Evolutionary conservation across 768 basidiomycete species (phyloP), one percentile per base, ranked within the genome.

Genomic region (Hypsizygus marmoreus): DNA sequence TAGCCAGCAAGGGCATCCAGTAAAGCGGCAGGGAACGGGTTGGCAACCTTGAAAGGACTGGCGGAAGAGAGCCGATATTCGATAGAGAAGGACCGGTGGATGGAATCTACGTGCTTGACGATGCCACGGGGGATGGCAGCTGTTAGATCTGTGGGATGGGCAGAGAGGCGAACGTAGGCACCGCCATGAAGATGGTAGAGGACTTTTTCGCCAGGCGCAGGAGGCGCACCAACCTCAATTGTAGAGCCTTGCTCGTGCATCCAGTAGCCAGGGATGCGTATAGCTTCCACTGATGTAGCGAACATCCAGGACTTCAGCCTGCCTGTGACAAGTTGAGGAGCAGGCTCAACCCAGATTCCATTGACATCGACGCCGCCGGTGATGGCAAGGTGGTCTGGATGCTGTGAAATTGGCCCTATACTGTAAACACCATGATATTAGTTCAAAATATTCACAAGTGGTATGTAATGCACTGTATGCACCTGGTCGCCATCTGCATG

Each of bases 1-100:
- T 91, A 93, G 6, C 84, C 88, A 1, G 85, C 78, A 8, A 91
- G 65, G 2, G 80, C 82, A 57, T 93, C 89, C 11, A 92, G 66
- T 0, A 93, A 70, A 14, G 86, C 86, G 0, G 84, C 72, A 0
- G 90, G 90, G 70, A 92, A 92, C 6, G 87, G 77, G 49, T 82
- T 71, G 4, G 64, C 65, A 10, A 69, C 62, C 22, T 59, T 49
- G 56, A 66, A 66, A 20, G 79, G 73, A 38, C 67, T 59, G 10
- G 65, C 59, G 5, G 79, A 66, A 29, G 81, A 79, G 33, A 85
- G 75, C 4, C 88, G 82, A 62, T 92, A 93, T 64, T 91, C 90
- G 37, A 88, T 55, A 10, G 77, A 75, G 56, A 88, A 76, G 4
- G 72, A 66, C 31, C 82, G 77, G 22, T 68, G 61, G n/a, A 81